phyloP scores from a whole-genome alignment of 805 yeast species.

The Spencermartinsiella europaea region DNA sequence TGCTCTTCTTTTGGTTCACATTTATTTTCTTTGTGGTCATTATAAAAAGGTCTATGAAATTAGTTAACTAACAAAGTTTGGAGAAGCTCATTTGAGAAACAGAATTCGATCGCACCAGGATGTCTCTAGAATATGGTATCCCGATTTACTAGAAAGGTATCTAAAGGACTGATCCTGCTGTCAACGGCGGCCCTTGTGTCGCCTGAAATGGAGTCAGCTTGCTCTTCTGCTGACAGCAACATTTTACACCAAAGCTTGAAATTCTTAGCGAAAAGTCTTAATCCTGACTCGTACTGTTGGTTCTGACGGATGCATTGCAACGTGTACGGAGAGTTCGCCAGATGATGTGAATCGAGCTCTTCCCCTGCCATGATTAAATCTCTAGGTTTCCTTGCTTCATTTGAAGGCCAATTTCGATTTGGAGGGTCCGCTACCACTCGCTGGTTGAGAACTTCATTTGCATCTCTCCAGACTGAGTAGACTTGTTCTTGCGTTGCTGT shows the following conservation, averaged over 20 bases:
- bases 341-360: too few relatives aligned
- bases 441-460: background rate
- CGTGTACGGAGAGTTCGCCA: background rate
- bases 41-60: background rate
- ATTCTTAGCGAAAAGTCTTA: background rate
- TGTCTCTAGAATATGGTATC: slow-evolving; percentile 38
- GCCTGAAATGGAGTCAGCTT: too few relatives aligned
- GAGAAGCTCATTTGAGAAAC: slow-evolving; percentile 39
- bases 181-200: too few relatives aligned
- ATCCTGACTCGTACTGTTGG: background rate
- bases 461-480: background rate
- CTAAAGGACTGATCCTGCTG: too few relatives aligned
- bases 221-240: background rate
- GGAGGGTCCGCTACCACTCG: background rate
- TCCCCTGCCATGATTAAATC: background rate
- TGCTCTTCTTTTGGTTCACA: too few relatives aligned
- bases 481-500: background rate
- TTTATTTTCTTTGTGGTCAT: too few relatives aligned
- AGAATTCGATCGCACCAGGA: slow-evolving; percentile 38
- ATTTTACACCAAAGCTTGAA: background rate
- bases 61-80: slow-evolving; percentile 24
- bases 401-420: background rate
- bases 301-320: background rate
- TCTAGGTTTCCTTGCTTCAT: too few relatives aligned
- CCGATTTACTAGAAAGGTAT: slow-evolving; percentile 30